Percentiles rank a stretch among this genome's conserved stretches.
Conservation (phyloP, 345 rosid species). For the Crucihimalaya himalaica region DNA sequence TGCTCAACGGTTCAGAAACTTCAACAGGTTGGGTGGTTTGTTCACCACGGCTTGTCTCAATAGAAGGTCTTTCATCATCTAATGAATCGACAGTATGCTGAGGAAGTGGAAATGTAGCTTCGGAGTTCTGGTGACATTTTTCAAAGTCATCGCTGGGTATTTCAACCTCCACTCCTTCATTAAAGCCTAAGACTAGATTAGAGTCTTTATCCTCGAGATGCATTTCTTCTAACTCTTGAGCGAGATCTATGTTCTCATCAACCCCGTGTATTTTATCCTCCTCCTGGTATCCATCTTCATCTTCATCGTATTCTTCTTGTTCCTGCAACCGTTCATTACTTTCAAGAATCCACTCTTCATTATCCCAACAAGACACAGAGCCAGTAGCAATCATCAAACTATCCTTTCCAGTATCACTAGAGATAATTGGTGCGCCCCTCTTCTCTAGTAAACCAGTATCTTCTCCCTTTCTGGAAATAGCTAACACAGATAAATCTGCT, state of each 20-base stretch:
- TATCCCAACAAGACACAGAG: conserved; percentile 69
- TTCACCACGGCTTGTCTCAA: conserved; percentile 45
- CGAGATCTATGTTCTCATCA: conserved; percentile 61
- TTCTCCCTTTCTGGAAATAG: conserved; percentile 52
- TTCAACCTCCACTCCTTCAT: conserved; percentile 85
- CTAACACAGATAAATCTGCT: conserved; percentile 56
- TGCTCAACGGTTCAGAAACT: conserved; percentile 44
- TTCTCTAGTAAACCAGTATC: conserved; percentile 43
- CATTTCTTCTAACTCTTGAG: conserved; percentile 60
- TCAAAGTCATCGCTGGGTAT: conserved; percentile 81
- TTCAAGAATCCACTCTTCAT: conserved; percentile 84
- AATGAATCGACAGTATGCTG: conserved; percentile 44
- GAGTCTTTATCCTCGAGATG: conserved; percentile 64
- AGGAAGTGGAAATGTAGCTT: conserved; percentile 44
- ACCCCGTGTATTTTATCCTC: conserved; percentile 78
- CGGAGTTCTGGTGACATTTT: conserved; percentile 56
- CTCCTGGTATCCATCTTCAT: conserved; percentile 84
- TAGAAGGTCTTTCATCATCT: conserved; percentile 48
- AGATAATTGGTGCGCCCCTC: conserved; percentile 46
- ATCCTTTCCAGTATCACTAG: conserved; percentile 49
- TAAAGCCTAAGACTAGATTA: conserved; percentile 77
- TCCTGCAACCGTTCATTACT: conserved; percentile 66
- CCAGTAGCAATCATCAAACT: conserved; percentile 51
- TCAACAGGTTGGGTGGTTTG: conserved; percentile 46
- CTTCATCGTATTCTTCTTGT: conserved; percentile 96